These are phyloP conservation scores for Colletotrichum brevisporum DNA, from an alignment of 2,329 filamentous ascomycete genomes.

Conservation along the genomic window DNA sequence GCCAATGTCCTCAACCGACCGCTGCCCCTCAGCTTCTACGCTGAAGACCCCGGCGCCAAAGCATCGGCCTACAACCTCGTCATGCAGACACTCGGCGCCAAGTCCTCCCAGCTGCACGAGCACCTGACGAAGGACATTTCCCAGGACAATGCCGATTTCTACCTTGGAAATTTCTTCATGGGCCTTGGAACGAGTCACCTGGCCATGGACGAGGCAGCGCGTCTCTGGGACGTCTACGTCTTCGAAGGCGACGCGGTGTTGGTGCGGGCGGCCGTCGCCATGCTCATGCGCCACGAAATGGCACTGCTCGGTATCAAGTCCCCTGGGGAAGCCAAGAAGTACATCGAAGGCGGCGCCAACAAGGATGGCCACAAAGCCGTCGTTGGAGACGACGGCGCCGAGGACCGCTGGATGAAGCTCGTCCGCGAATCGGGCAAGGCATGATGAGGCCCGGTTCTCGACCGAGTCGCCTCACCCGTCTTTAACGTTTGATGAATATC, in stretches of 20 bases:
- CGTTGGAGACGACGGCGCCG: constrained; percentile 55
- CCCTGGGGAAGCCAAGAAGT: constrained; percentile 58
- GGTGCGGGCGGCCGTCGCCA: constrained; percentile 78
- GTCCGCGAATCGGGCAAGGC: constrained; percentile 57
- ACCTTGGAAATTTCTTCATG: constrained; percentile 73
- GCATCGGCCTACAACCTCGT: constrained; percentile 78
- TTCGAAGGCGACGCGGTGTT: constrained; percentile 84
- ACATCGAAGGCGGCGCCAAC: constrained; percentile 49
- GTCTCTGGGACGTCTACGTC: constrained; percentile 86
- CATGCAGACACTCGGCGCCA: constrained; percentile 75
- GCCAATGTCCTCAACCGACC: constrained; percentile 85
- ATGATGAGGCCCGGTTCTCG: constrained; percentile 32
- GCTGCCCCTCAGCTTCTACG: constrained; percentile 81
- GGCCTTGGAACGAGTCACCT: constrained; percentile 75
- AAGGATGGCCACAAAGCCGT: constrained; percentile 40
- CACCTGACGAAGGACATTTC: constrained; percentile 71
- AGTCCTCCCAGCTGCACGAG: constrained; percentile 73
- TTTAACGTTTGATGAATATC: constrained; percentile 39
- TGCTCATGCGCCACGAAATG: constrained; percentile 70
- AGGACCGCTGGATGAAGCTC: constrained; percentile 61
- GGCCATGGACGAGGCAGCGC: constrained; percentile 77
- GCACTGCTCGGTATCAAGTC: constrained; percentile 63
- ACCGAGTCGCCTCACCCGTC: not conserved
- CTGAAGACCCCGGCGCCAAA: constrained; percentile 78
- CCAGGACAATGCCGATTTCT: constrained; percentile 63